Conservation (phyloP, 108 stramenopile species). For the Conticribra weissflogii region DNA sequence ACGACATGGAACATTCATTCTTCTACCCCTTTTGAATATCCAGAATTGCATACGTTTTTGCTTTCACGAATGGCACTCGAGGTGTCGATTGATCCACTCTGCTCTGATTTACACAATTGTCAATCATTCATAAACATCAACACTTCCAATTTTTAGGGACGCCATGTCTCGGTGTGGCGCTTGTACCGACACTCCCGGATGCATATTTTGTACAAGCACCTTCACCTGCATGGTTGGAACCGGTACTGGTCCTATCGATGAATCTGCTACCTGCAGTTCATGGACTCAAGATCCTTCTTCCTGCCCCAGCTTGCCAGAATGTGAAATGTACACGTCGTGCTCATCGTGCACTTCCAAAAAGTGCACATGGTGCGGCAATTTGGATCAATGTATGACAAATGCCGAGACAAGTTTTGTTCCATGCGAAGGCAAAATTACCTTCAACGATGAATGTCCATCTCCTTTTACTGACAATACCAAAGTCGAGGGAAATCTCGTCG, state of each 20-base stretch:
- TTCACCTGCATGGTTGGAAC: conserved; percentile 23
- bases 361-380: conserved; percentile 32
- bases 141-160: conserved; percentile 15
- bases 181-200: conserved; percentile 17
- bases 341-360: conserved; percentile 10
- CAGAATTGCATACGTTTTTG: too few relatives aligned
- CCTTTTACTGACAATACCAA: conserved; percentile 21
- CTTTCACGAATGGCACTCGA: too few relatives aligned
- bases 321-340: conserved; percentile 26
- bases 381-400: conserved; percentile 24
- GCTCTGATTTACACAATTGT: not conserved
- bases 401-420: conserved; percentile 19
- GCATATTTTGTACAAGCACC: conserved; percentile 30
- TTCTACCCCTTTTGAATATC: too few relatives aligned
- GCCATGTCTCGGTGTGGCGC: conserved; percentile 31
- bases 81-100: not conserved
- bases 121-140: not conserved
- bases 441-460: conserved; percentile 10
- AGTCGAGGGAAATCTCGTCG: conserved; percentile 31
- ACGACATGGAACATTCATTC: too few relatives aligned
- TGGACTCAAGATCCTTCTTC: conserved; percentile 22
- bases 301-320: conserved; percentile 22
- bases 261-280: conserved; percentile 9
- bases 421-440: conserved; percentile 26
- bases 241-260: conserved; percentile 6